A percentile compares a stretch with the other conserved stretches of the same genome.
phyloP scores from a whole-genome alignment of 2,329 filamentous ascomycete genomes.

The Bipolaris oryzae region DNA sequence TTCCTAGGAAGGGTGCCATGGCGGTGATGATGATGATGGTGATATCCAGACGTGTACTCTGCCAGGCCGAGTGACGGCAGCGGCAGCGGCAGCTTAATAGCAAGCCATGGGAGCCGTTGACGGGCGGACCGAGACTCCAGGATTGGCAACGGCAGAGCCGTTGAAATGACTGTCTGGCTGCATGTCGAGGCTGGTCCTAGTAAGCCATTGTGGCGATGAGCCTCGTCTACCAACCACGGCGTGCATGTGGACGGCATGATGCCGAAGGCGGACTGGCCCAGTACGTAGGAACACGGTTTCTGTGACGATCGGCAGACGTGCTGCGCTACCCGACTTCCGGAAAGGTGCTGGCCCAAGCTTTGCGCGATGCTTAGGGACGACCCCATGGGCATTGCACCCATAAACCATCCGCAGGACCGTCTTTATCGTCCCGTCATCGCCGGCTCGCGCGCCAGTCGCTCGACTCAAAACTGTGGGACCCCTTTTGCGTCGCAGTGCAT shows the following conservation, averaged over 20 bases:
- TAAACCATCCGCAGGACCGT: constrained; percentile 3
- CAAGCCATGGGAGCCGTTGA: constrained; percentile 1
- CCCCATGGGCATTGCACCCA: constrained; percentile 4
- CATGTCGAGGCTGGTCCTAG: constrained; percentile 19
- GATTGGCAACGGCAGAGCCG: constrained; percentile 17
- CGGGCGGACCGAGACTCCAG: constrained; percentile 14
- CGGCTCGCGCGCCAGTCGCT: constrained; percentile 10
- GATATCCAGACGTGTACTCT: neutral
- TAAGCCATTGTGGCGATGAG: constrained; percentile 20
- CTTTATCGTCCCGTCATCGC: constrained; percentile 4
- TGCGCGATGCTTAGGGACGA: constrained; percentile 1
- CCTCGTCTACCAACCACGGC: constrained; percentile 18
- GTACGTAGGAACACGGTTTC: constrained; percentile 4
- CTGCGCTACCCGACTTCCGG: constrained; percentile 10
- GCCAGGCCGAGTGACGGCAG: constrained; percentile 5
- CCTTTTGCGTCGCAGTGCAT: constrained; percentile 1
- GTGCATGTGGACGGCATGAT: constrained; percentile 18
- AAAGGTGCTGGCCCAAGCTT: constrained; percentile 7
- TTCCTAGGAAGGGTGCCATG: constrained; percentile 41
- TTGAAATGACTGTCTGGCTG: constrained; percentile 22
- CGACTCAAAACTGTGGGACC: constrained; percentile 9
- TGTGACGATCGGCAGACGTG: constrained; percentile 16
- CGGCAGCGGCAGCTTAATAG: constrained; percentile 9
- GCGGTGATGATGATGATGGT: constrained; percentile 3
- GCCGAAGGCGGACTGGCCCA: constrained; percentile 7